phyloP scores from a whole-genome alignment of 148 eudicot genomes.

The Fallopia convolvulus region DNA sequence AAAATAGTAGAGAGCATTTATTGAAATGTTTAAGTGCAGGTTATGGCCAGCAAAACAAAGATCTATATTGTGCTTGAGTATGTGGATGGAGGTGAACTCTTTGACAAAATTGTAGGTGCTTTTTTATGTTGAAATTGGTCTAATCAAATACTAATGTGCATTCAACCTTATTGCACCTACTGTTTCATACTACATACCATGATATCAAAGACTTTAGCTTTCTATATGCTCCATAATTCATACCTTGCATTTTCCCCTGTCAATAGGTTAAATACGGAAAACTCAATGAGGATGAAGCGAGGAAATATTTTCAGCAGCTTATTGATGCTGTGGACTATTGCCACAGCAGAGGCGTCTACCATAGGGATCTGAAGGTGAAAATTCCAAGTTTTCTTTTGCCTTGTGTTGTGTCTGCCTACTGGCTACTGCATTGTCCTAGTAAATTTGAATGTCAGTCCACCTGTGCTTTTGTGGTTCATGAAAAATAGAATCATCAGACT shows the following conservation, averaged over 20 bases:
- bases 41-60: conserved; percentile 91
- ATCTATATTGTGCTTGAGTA: conserved; percentile 85
- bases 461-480: background rate
- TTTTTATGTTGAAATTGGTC: background rate
- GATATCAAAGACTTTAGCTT: background rate
- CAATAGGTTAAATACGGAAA: conserved; percentile 62
- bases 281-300: conserved; percentile 71
- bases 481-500: background rate
- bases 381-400: background rate
- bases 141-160: background rate
- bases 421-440: background rate
- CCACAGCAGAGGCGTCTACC: conserved; percentile 96
- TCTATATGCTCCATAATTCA: conserved; percentile 4
- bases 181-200: background rate
- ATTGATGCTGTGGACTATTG: conserved; percentile 89
- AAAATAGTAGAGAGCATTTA: background rate
- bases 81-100: conserved; percentile 86
- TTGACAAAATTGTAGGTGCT: conserved; percentile 61
- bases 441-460: background rate
- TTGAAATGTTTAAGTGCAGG: conserved; percentile 31
- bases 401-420: background rate
- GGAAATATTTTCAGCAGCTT: conserved; percentile 85
- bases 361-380: conserved; percentile 79
- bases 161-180: background rate
- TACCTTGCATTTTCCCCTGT: background rate